Evolutionary conservation across 1,284 basidiomycete species (phyloP).

Genomic region (Nidula niveotomentosa): DNA sequence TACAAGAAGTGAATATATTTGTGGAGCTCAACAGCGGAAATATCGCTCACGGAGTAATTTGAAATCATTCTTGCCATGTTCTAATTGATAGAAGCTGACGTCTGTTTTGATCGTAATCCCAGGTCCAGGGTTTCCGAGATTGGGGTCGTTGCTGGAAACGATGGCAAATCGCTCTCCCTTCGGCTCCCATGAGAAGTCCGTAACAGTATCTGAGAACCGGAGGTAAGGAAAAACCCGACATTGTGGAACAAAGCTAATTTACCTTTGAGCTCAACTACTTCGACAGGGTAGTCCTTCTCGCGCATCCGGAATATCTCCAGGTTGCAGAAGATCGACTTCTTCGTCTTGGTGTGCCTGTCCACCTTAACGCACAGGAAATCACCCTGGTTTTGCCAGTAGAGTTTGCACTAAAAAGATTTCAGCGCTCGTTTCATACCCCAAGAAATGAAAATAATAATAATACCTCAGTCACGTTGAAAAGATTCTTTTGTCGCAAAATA

Average conservation of each 20-base stretch:
- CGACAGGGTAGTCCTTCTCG: conserved; percentile 98
- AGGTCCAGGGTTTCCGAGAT: conserved; percentile 85
- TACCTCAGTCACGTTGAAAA: conserved; percentile 98
- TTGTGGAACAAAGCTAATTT: conserved; percentile 3
- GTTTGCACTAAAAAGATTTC: conserved; percentile 74
- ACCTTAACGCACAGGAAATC: conserved; percentile 99
- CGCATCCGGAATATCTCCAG: conserved; percentile 97
- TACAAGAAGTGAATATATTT: conserved; percentile 24
- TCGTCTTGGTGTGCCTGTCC: conserved; percentile 98
- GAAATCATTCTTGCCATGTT: conserved; percentile 95
- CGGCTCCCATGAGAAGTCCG: conserved; percentile 99
- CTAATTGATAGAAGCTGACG: conserved; percentile 95
- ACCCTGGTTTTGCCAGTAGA: conserved; percentile 99
- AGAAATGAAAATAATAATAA: conserved; percentile 21
- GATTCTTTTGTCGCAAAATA: conserved; percentile 92
- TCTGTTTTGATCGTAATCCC: conserved; percentile 96
- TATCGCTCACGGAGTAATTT: conserved; percentile 71
- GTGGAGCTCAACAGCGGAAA: conserved; percentile 7
- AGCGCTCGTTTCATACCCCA: conserved; percentile 1
- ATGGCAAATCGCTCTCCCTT: conserved; percentile 96
- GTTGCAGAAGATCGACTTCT: conserved; percentile 99
- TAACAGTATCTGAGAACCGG: conserved; percentile 76
- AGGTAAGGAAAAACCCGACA: conserved; percentile 5
- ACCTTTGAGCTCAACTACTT: conserved; percentile 98
- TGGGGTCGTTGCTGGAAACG: conserved; percentile 93